Conservation (phyloP, 257 asterid species). For the Nicotiana sylvestris region DNA sequence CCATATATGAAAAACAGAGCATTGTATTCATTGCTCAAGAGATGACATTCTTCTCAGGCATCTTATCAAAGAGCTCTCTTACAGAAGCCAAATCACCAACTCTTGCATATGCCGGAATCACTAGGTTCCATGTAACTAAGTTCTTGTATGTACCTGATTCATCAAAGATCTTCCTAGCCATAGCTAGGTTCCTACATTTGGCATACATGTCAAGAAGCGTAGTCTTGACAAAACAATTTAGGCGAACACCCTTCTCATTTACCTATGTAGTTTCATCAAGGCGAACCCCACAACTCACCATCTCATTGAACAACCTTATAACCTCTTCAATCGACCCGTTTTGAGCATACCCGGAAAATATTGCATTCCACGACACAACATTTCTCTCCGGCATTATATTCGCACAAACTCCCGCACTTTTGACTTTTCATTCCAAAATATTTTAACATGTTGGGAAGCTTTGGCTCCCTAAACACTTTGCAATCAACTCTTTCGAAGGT, state of each 20-base stretch:
- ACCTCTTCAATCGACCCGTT: slow-evolving; percentile 27
- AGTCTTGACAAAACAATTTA: slow-evolving; percentile 41
- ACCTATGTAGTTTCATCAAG: slow-evolving; percentile 65
- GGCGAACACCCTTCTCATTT: slow-evolving; percentile 20
- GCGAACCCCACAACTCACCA: slow-evolving; percentile 42
- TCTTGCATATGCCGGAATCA: slow-evolving; percentile 53
- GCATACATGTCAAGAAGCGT: slow-evolving; percentile 74
- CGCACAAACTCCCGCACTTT: slow-evolving; percentile 27
- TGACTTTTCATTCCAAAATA: too few relatives aligned
- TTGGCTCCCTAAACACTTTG: too few relatives aligned
- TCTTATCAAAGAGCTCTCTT: slow-evolving; percentile 42
- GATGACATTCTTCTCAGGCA: slow-evolving; percentile 54
- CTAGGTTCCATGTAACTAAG: slow-evolving; percentile 58
- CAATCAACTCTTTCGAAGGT: too few relatives aligned
- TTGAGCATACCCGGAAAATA: slow-evolving; percentile 62
- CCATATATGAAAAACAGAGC: slow-evolving; percentile 68
- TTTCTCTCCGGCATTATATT: slow-evolving; percentile 49
- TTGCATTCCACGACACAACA: slow-evolving; percentile 74
- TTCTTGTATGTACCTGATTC: slow-evolving; percentile 38
- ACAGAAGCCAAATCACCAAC: slow-evolving; percentile 54
- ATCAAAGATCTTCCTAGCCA: slow-evolving; percentile 52
- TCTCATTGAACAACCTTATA: slow-evolving; percentile 38
- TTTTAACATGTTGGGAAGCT: too few relatives aligned
- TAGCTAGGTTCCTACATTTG: slow-evolving; percentile 50
- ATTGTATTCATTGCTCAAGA: slow-evolving; percentile 39